A percentile compares a stretch with the other conserved stretches of the same genome.
These are phyloP conservation scores for Pseudodiploospora longispora DNA, from an alignment of 2,329 filamentous ascomycete genomes.

Conservation along the genomic window DNA sequence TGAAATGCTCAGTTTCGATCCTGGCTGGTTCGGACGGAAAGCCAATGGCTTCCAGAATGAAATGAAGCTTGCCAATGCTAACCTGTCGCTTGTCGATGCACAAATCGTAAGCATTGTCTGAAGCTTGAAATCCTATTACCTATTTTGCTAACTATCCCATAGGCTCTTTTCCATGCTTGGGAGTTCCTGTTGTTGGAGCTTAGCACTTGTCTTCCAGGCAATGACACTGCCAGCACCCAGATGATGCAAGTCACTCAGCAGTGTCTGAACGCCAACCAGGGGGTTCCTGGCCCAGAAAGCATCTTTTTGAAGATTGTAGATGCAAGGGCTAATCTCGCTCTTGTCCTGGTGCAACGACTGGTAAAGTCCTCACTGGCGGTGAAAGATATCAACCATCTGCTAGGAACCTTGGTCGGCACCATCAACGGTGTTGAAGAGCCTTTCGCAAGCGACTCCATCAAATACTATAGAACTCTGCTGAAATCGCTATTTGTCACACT, in stretches of 20 bases:
- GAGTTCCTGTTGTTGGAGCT: constrained; percentile 81
- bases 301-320: constrained; percentile 76
- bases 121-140: background rate
- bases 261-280: constrained; percentile 71
- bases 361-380: constrained; percentile 48
- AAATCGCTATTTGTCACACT: constrained; percentile 79
- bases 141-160: constrained; percentile 3
- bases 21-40: constrained; percentile 63
- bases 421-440: constrained; percentile 47
- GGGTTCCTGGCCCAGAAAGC: constrained; percentile 62
- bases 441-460: constrained; percentile 42
- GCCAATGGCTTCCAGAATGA: constrained; percentile 73
- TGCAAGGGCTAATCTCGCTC: constrained; percentile 68
- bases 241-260: constrained; percentile 68
- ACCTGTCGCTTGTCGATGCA: constrained; percentile 85
- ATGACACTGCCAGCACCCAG: constrained; percentile 52
- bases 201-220: constrained; percentile 52
- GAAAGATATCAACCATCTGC: constrained; percentile 43
- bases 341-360: constrained; percentile 74
- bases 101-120: constrained; percentile 57
- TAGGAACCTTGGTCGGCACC: constrained; percentile 43
- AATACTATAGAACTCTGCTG: constrained; percentile 76
- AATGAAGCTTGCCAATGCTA: constrained; percentile 79
- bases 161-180: constrained; percentile 82
- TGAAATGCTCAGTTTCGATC: constrained; percentile 67